Percentiles rank a stretch among this genome's conserved stretches.
Evolutionary conservation across 2,329 filamentous ascomycete species (phyloP).

Genomic region (Ramularia endophylla): DNA sequence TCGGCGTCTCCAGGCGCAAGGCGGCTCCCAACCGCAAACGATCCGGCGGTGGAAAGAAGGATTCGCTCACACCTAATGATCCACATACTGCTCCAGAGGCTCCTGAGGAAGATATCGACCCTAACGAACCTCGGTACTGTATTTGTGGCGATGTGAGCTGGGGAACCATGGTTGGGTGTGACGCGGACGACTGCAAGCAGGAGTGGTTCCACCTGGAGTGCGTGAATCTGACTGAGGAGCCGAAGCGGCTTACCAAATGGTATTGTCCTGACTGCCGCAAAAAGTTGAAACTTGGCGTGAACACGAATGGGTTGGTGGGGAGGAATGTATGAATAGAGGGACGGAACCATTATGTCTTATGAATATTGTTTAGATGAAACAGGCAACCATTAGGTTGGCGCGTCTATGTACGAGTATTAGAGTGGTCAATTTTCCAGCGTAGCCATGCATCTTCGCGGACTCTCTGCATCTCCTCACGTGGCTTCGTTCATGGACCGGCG

Average conservation of each 20-base stretch:
- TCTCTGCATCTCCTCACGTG: too few relatives aligned
- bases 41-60: constrained; percentile 10
- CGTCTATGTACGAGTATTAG: too few relatives aligned
- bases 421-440: too few relatives aligned
- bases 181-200: constrained; percentile 71
- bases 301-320: constrained; percentile 27
- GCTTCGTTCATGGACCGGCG: too few relatives aligned
- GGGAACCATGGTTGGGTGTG: constrained; percentile 77
- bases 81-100: constrained; percentile 9
- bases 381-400: too few relatives aligned
- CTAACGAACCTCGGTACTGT: constrained; percentile 71
- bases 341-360: background rate
- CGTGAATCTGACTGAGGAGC: constrained; percentile 62
- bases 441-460: too few relatives aligned
- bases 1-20: constrained; percentile 67
- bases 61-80: constrained; percentile 13
- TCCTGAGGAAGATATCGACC: constrained; percentile 53
- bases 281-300: constrained; percentile 32
- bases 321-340: constrained; percentile 10
- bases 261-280: constrained; percentile 73
- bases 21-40: constrained; percentile 62
- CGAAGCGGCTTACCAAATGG: constrained; percentile 71
- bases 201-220: constrained; percentile 85
- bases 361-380: too few relatives aligned
- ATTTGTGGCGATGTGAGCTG: constrained; percentile 74